phyloP scores from a whole-genome alignment of 208 protist genomes.

The Trypanosoma vivax region DNA sequence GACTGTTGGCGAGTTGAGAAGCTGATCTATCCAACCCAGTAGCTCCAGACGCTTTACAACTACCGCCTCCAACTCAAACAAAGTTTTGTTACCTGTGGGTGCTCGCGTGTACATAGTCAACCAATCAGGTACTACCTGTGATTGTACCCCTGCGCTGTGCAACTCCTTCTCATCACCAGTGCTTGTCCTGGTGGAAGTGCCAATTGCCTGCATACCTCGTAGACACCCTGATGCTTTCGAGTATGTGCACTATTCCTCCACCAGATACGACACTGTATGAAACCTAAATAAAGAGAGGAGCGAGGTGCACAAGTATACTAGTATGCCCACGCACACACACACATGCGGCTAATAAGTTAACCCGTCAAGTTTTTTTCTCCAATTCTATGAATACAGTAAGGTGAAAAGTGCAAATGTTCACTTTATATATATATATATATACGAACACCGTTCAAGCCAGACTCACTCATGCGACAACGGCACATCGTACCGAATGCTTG shows the following conservation, averaged over 20 bases:
- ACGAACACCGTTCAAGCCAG: no score
- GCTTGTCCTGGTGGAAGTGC: slow-evolving; percentile 2
- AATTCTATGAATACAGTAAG: no score
- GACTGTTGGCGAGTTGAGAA: slow-evolving; percentile 50
- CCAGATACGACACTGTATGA: no score
- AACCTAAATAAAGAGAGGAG: background rate
- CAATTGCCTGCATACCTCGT: slow-evolving; percentile 26
- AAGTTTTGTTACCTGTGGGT: slow-evolving; percentile 52
- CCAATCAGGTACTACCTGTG: slow-evolving; percentile 37
- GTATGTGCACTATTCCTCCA: background rate
- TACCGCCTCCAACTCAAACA: slow-evolving; percentile 79
- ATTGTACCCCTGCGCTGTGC: slow-evolving; percentile 1
- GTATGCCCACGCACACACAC: no score
- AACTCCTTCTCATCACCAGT: slow-evolving; percentile 8
- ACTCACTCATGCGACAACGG: no score
- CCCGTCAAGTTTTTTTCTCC: no score
- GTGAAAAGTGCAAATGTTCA: no score
- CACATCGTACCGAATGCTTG: no score
- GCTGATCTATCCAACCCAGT: slow-evolving; percentile 79
- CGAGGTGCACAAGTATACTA: background rate
- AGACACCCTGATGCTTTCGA: no score
- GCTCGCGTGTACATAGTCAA: slow-evolving; percentile 61
- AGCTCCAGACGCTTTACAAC: slow-evolving; percentile 88
- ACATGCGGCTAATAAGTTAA: no score
- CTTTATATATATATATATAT: no score